Base-by-base conservation (phyloP, 495 filamentous ascomycete species). In the Ramalina intermedia region DNA sequence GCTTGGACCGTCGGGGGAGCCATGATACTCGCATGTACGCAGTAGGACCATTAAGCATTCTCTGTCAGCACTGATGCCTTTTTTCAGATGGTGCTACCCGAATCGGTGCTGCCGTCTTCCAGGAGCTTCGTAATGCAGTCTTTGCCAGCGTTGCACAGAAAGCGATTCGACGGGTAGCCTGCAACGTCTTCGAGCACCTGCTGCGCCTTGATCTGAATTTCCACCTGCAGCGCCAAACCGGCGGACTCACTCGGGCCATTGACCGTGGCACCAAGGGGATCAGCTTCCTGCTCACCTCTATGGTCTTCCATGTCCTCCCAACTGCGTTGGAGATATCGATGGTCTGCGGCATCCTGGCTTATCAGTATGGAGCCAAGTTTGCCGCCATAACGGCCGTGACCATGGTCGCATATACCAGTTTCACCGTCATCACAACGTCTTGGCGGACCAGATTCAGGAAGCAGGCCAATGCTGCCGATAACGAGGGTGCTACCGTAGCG, bases 201-300 rank as follows among this genome's bases (percentile, higher is more conserved):
- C 69, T 98, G 20, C 79, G 80, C 48, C 70, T 98, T 20, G 93
- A 96, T 60, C 73, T 96, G 23, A 87, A 82, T 63, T 98, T 98
- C 63, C 91, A 98, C 58, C 74, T 98, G 23, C 80, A 81, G 12
- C 84, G 90, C 45, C 91, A 96, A 68, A 96, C 93, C 8, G 91
- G 91, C 35, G 91, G 93, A 6, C 63, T 98, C 43, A 96, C 87
- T 13, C 74, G 93, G 54, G 93, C 93, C 37, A 94, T 98, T 55
- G 91, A 98, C 59, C 79, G 91, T 50, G 91, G 91, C 53, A 96
- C 91, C 2, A 96, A 96, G 64, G 91, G 91, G 24, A 98, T 98
- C 60, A 95, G 87, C 64, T 98, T 96, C 60, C 63, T 96, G 49
- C 71, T 96, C 48, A 94, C 86, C 8, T 95, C 89, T 37, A 96